These are phyloP conservation scores for Mortierella sp. DNA, from an alignment of 371 early-diverging fungal genomes.

Conservation along the genomic window DNA sequence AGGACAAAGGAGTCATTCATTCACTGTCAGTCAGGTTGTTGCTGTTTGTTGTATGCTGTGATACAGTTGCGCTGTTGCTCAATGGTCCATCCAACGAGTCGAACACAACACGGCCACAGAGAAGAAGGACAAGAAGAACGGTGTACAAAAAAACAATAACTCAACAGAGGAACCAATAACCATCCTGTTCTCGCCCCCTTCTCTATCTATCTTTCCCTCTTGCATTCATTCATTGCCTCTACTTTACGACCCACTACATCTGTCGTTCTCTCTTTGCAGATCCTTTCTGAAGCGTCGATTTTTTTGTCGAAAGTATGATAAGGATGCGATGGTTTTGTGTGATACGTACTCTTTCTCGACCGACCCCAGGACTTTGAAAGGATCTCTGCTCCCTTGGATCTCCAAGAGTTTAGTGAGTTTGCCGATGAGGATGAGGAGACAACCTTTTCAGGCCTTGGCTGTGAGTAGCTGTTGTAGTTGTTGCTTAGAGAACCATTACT, in stretches of 20 bases:
- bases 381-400: conserved; percentile 51
- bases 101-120: not conserved
- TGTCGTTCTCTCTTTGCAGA: not conserved
- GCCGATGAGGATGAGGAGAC: conserved; percentile 43
- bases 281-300: not conserved
- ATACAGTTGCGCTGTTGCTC: too few species aligned
- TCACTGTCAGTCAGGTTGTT: not conserved
- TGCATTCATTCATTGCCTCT: not conserved
- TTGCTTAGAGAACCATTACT: conserved; percentile 7
- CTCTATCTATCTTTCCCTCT: not conserved
- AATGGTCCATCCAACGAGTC: not conserved
- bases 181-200: not conserved
- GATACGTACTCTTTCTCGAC: conserved; percentile 44
- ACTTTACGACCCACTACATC: not conserved
- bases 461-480: not conserved
- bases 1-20: not conserved
- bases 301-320: not conserved
- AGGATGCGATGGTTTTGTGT: not conserved
- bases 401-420: conserved; percentile 47
- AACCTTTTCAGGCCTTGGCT: conserved; percentile 7
- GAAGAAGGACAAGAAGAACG: not conserved
- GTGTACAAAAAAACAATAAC: not conserved
- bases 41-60: not conserved
- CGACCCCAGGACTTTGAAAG: conserved; percentile 46
- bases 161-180: not conserved